These are phyloP conservation scores for Melaleuca quinquenervia DNA, from an alignment of 345 rosid genomes.

Conservation along the genomic window DNA sequence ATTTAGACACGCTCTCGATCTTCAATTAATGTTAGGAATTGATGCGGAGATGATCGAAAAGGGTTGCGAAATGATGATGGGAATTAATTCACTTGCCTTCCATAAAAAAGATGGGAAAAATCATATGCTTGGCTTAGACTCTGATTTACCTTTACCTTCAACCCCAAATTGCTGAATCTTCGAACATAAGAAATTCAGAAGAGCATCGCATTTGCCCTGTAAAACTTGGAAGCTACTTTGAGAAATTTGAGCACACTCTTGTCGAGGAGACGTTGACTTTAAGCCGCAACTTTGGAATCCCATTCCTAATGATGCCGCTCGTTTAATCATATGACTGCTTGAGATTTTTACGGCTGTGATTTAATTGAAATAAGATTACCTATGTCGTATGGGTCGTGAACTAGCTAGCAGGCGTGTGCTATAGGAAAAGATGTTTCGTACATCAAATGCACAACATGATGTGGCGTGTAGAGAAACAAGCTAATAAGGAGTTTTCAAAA, in stretches of 20 bases:
- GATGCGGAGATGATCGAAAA: neutral
- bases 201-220: neutral
- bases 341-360: neutral
- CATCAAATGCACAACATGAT: neutral
- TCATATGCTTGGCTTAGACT: neutral
- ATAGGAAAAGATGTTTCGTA: neutral
- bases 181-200: neutral
- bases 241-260: neutral
- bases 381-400: neutral
- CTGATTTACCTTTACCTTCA: neutral
- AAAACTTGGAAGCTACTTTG: neutral
- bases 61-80: neutral
- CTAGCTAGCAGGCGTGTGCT: neutral
- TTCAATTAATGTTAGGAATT: neutral
- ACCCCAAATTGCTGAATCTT: neutral
- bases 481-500: neutral
- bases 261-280: neutral
- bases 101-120: neutral
- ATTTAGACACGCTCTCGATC: neutral
- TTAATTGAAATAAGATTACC: neutral
- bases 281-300: neutral
- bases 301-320: neutral
- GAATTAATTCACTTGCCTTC: neutral
- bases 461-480: neutral
- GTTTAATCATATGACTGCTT: neutral